Conservation (phyloP, 257 asterid genomes). For the Penstemon barbatus region DNA sequence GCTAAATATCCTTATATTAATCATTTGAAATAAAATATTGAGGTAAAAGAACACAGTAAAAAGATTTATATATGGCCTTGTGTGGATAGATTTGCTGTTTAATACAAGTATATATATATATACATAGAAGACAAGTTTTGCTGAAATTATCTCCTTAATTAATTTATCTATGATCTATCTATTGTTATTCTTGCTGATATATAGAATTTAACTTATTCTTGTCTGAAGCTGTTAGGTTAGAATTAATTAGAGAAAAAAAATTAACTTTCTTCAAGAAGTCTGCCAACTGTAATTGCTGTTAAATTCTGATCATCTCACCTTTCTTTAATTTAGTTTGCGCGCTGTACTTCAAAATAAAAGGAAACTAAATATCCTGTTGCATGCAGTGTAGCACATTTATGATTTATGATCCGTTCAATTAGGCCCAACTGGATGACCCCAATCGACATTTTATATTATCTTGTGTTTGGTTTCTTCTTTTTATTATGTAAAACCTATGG, state of each 20-base stretch:
- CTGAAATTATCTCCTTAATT: neutral
- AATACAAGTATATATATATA: neutral
- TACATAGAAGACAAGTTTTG: neutral
- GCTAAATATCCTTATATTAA: neutral
- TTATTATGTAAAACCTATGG: too few species aligned
- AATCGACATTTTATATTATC: too few species aligned
- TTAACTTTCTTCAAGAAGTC: conserved; percentile 30
- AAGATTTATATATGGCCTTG: neutral
- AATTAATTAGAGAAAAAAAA: neutral
- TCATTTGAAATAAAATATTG: neutral
- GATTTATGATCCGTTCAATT: too few species aligned
- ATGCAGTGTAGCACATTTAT: too few species aligned
- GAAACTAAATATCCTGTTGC: neutral
- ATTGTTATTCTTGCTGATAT: conserved; percentile 20
- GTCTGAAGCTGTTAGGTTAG: conserved; percentile 34
- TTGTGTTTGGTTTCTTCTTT: too few species aligned
- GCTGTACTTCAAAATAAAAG: neutral
- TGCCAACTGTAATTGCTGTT: conserved; percentile 24
- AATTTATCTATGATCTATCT: neutral
- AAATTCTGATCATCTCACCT: neutral
- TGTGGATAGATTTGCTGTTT: too few species aligned
- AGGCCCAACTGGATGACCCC: too few species aligned
- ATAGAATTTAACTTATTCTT: conserved; percentile 14
- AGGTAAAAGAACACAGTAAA: neutral
- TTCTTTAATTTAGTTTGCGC: neutral